These are phyloP conservation scores for Brassica incana DNA, from an alignment of 345 rosid genomes.

Conservation along the genomic window DNA sequence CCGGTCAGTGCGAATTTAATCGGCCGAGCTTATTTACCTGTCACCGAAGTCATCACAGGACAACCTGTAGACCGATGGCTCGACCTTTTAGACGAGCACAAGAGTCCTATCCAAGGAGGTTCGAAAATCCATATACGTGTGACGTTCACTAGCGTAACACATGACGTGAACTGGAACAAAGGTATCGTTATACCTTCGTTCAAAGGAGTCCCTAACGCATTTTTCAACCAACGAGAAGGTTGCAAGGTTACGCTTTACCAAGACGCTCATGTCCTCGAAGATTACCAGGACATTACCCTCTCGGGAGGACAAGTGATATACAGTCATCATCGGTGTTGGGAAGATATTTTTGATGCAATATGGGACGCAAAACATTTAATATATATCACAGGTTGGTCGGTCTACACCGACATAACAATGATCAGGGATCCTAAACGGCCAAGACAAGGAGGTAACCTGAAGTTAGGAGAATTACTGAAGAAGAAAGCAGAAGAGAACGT, in stretches of 20 bases:
- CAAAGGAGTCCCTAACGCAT: conserved; percentile 56
- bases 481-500: conserved; percentile 66
- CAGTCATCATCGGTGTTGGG: conserved; percentile 67
- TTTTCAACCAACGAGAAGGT: conserved; percentile 57
- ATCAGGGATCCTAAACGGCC: conserved; percentile 53
- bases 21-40: conserved; percentile 76
- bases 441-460: conserved; percentile 35
- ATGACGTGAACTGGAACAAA: conserved; percentile 52
- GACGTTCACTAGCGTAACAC: conserved; percentile 39
- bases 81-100: conserved; percentile 45
- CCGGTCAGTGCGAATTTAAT: conserved; percentile 57
- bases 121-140: conserved; percentile 51
- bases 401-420: conserved; percentile 53
- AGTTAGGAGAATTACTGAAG: conserved; percentile 59
- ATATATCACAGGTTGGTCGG: conserved; percentile 86
- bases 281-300: conserved; percentile 35
- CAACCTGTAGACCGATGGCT: conserved; percentile 43
- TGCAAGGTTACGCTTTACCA: conserved; percentile 79
- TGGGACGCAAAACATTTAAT: conserved; percentile 56
- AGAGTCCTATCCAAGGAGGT: conserved; percentile 44
- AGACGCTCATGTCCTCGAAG: conserved; percentile 61
- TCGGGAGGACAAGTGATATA: conserved; percentile 30
- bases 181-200: conserved; percentile 41
- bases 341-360: conserved; percentile 73
- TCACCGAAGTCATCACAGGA: conserved; percentile 46